Evolutionary conservation across 257 asterid genomes (phyloP).

Genomic region (Catharanthus roseus): DNA sequence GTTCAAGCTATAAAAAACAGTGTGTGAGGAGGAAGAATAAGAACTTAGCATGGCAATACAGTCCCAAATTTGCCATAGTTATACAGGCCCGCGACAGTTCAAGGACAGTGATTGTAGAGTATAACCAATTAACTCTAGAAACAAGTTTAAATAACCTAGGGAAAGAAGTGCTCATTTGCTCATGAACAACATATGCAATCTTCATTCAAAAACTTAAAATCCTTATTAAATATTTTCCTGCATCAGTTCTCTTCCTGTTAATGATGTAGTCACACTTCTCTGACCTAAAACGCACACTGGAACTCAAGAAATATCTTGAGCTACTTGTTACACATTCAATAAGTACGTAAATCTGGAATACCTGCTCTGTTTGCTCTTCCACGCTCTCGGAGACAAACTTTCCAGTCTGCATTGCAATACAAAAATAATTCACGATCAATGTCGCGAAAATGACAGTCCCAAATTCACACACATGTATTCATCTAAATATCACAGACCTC

Average conservation of each 20-base stretch:
- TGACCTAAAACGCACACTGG: not conserved
- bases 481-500: conserved; percentile 51
- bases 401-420: conserved; percentile 60
- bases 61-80: too few species aligned
- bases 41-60: not conserved
- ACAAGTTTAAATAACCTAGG: not conserved
- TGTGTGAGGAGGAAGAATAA: not conserved
- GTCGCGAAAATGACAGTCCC: not conserved
- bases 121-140: not conserved
- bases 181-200: not conserved
- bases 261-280: not conserved
- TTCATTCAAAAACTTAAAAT: too few species aligned
- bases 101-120: not conserved
- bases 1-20: not conserved
- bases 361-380: conserved; percentile 99
- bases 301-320: too few species aligned
- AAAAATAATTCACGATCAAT: conserved; percentile 4
- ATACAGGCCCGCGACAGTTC: too few species aligned
- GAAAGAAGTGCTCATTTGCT: not conserved
- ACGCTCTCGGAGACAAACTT: conserved; percentile 73
- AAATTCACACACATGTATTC: not conserved
- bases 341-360: conserved; percentile 15
- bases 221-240: not conserved
- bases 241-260: not conserved
- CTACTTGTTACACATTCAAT: not conserved